Evolutionary conservation across 768 basidiomycete species (phyloP).

Genomic region (Pulveroboletus sp.): DNA sequence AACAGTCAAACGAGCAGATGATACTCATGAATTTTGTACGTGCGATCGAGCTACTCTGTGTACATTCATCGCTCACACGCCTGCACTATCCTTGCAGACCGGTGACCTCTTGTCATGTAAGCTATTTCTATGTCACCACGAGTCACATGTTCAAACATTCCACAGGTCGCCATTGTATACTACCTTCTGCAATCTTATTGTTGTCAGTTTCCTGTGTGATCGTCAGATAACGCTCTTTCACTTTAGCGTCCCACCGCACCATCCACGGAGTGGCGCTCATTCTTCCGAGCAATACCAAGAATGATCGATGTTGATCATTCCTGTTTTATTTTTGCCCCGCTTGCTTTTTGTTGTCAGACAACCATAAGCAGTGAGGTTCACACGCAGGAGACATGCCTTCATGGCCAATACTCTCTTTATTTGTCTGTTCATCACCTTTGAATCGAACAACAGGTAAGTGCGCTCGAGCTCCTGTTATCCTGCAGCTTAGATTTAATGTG

Average conservation of each 20-base stretch:
- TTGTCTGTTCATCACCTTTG: background rate
- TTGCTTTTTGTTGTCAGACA: constrained; percentile 26
- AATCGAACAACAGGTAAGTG: constrained; percentile 21
- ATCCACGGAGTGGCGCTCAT: constrained; percentile 74
- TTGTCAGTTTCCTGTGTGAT: constrained; percentile 9
- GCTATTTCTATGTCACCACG: constrained; percentile 32
- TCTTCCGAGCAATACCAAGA: constrained; percentile 73
- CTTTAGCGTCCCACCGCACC: constrained; percentile 77
- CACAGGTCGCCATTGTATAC: constrained; percentile 33
- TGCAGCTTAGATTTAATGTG: background rate
- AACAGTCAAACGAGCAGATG: constrained; percentile 94
- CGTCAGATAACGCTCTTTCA: constrained; percentile 57
- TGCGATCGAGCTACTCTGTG: constrained; percentile 21
- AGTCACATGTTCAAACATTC: constrained; percentile 12
- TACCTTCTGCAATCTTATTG: constrained; percentile 33
- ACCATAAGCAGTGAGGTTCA: constrained; percentile 45
- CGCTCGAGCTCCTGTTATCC: background rate
- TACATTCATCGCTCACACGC: constrained; percentile 5
- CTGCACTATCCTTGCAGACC: constrained; percentile 31
- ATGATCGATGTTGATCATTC: constrained; percentile 27
- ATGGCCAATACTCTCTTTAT: background rate
- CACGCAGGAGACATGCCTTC: constrained; percentile 43
- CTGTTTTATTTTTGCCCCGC: constrained; percentile 43
- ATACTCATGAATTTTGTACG: constrained; percentile 95
- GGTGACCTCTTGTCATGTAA: constrained; percentile 34